These are phyloP conservation scores for Alternaria arborescens DNA, from an alignment of 2,329 filamentous ascomycete species.

Conservation along the genomic window DNA sequence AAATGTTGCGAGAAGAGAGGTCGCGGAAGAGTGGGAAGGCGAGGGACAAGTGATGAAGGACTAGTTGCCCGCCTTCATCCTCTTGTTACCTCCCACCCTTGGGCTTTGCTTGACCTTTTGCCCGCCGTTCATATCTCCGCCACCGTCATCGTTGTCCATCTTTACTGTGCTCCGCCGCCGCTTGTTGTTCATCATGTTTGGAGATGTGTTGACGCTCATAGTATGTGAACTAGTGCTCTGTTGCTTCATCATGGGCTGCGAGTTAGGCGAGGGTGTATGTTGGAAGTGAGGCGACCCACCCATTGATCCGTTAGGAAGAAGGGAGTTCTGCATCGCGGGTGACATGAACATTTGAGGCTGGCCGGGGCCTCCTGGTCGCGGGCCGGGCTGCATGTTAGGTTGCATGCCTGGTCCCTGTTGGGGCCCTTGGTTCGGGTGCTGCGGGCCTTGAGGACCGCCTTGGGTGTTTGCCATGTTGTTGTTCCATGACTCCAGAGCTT, in stretches of 20 bases:
- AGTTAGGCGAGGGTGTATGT: constrained; percentile 58
- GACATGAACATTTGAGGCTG: constrained; percentile 61
- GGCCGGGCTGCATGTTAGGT: constrained; percentile 44
- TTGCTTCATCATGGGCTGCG: constrained; percentile 64
- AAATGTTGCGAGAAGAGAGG: constrained; percentile 9
- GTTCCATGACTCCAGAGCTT: constrained; percentile 65
- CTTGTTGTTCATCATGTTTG: constrained; percentile 68
- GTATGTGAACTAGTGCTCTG: constrained; percentile 64
- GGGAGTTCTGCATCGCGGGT: constrained; percentile 64
- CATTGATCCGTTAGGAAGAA: constrained; percentile 59
- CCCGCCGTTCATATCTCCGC: constrained; percentile 48
- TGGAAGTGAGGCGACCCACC: constrained; percentile 59
- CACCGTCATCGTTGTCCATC: constrained; percentile 63
- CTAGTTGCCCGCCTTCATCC: constrained; percentile 43
- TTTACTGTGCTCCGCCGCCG: constrained; percentile 69
- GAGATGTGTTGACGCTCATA: constrained; percentile 69
- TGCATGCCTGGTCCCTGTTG: constrained; percentile 40
- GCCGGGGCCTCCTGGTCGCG: constrained; percentile 43
- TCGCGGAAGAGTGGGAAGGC: neutral
- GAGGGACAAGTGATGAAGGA: neutral
- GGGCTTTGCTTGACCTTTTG: constrained; percentile 62
- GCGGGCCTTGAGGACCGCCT: constrained; percentile 17
- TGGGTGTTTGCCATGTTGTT: constrained; percentile 51
- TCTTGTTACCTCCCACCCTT: constrained; percentile 52
- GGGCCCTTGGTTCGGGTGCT: constrained; percentile 26